Base-by-base conservation (phyloP, 2,329 filamentous ascomycete genomes). In the Stachybotrys elegans region DNA sequence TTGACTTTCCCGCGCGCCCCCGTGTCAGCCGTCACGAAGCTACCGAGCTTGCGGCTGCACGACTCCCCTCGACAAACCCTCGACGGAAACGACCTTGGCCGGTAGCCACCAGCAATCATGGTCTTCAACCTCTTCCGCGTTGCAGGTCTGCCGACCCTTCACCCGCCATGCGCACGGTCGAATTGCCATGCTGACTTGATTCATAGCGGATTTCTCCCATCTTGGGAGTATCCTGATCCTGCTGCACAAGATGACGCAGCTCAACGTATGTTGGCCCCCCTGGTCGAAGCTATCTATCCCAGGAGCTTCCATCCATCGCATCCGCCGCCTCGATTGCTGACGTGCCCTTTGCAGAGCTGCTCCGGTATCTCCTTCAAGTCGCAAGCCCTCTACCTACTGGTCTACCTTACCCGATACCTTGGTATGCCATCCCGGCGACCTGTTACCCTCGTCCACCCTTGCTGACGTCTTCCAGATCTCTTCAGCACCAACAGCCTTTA, bases 361-460 rank as follows among this genome's bases (percentile, higher is more conserved):
- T 85, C 92, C 34, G 93, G 93, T 57, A 92, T 98, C 68, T 98
- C 93, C 14, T 97, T 98, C 79, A 98, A 98, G 68, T 96, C 92
- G 49, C 93, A 98, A 77, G 88, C 84, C 41, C 79, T 98, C 45
- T 98, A 98, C 70, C 75, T 97, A 55, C 72, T 95, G 36, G 93
- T 98, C 58, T 98, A 98, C 68, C 65, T 94, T 35, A 95, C 91
- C 50, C 82, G 93, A 61, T 98, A 98, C 68, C 79, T 98, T 50
- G 86, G 86, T 88, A 71, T 43, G 57, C 35, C 7, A 22, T 22
- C 7, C 21, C 32, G 7, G 32, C 32, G 42, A 20, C 14, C 39
- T 22, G 16, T n/a, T 8, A 8, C 21, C 13, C 12, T 12, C 22
- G 16, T 13, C n/a, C 27, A 3, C 19, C 14, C 32, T 12, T 6